These are phyloP conservation scores for Sugiyamaella chiloensis DNA, from an alignment of 805 yeast species.

Conservation along the genomic window DNA sequence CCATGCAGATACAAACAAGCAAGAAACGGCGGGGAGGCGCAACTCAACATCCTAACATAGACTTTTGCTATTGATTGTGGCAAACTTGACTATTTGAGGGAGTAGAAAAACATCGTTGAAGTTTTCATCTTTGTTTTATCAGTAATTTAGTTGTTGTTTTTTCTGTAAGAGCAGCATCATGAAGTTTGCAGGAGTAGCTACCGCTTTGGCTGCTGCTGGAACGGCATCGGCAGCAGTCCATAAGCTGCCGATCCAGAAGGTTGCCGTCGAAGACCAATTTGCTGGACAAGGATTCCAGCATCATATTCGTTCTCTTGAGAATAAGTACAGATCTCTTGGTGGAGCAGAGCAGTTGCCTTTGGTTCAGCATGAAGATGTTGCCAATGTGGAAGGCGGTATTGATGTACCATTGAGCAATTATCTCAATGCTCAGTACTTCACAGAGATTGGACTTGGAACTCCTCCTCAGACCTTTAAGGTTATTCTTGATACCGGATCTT, in stretches of 20 bases:
- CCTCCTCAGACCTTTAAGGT: constrained; percentile 95
- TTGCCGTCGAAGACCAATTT: constrained; percentile 54
- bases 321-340: constrained; percentile 55
- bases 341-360: constrained; percentile 25
- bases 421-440: constrained; percentile 91
- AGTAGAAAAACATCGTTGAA: no score
- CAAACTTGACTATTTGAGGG: no score
- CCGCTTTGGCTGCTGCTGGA: constrained; percentile 19
- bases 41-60: constrained; percentile 1
- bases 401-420: constrained; percentile 88
- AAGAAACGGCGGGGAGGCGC: background rate
- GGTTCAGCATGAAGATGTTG: constrained; percentile 24
- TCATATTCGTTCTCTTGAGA: constrained; percentile 56
- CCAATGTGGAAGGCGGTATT: constrained; percentile 44
- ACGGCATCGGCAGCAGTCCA: constrained; percentile 31
- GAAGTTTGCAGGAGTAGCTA: constrained; percentile 23
- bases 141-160: background rate
- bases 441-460: constrained; percentile 87
- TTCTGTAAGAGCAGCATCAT: constrained; percentile 18
- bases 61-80: no score
- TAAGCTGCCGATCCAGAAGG: constrained; percentile 55
- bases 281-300: constrained; percentile 38
- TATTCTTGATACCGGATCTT: constrained; percentile 92
- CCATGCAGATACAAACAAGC: background rate
- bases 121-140: no score